These are phyloP conservation scores for Ustilago nuda DNA, from an alignment of 1,284 basidiomycete species.

Conservation along the genomic window DNA sequence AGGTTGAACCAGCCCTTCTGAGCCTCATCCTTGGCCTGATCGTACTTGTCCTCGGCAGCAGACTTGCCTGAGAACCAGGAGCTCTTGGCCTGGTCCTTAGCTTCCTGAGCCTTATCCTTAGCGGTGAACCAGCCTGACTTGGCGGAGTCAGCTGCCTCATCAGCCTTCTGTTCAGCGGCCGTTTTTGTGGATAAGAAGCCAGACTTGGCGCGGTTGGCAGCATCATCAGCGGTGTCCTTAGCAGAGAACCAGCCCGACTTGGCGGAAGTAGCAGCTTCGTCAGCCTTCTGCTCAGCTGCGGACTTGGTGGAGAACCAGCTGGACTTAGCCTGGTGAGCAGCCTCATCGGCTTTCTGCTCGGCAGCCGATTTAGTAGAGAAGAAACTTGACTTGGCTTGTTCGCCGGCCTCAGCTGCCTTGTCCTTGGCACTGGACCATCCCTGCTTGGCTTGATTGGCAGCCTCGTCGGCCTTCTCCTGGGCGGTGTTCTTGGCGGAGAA, in stretches of 20 bases:
- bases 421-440: constrained; percentile 31
- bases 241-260: constrained; percentile 38
- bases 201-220: constrained; percentile 22
- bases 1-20: constrained; percentile 44
- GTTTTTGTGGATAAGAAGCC: constrained; percentile 30
- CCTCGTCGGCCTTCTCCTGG: constrained; percentile 39
- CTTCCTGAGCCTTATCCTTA: constrained; percentile 39
- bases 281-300: constrained; percentile 28
- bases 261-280: constrained; percentile 21
- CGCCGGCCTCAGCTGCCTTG: constrained; percentile 30
- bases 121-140: constrained; percentile 38
- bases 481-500: constrained; percentile 25
- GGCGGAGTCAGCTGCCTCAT: constrained; percentile 25
- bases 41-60: constrained; percentile 30
- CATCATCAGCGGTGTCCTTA: constrained; percentile 25
- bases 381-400: constrained; percentile 32
- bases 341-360: constrained; percentile 25
- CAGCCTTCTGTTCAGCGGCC: constrained; percentile 30
- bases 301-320: constrained; percentile 12
- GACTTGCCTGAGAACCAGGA: constrained; percentile 36
- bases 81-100: constrained; percentile 30
- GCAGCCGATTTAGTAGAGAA: constrained; percentile 17
- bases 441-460: constrained; percentile 19
- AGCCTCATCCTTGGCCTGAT: constrained; percentile 39
- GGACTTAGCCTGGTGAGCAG: constrained; percentile 15